A percentile compares a stretch with the other conserved stretches of the same genome.
phyloP scores from a whole-genome alignment of 2,329 filamentous ascomycete species.

The Ilyonectria destructans region DNA sequence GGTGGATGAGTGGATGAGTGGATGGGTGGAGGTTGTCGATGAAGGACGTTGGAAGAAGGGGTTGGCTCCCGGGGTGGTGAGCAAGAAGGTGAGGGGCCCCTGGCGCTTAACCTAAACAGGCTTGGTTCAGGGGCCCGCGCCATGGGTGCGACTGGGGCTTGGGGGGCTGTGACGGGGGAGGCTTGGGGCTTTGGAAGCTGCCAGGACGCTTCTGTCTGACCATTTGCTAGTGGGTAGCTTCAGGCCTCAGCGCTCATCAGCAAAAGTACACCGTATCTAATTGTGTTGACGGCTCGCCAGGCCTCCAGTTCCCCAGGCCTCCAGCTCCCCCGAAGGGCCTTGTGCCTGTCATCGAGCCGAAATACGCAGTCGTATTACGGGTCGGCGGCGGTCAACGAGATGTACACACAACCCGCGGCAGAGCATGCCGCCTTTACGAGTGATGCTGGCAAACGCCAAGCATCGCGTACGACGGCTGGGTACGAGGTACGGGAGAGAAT shows the following conservation, averaged over 20 bases:
- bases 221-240: conserved; percentile 2
- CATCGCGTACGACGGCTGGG: background rate
- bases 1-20: background rate
- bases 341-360: background rate
- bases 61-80: conserved; percentile 4
- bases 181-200: background rate
- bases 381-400: background rate
- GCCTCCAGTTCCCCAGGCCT: background rate
- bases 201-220: conserved; percentile 8
- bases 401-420: background rate
- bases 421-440: background rate
- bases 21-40: conserved; percentile 8
- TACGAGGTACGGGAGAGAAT: background rate
- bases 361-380: background rate
- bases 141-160: background rate
- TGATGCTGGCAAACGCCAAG: conserved; percentile 1
- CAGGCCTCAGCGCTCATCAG: background rate
- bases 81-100: conserved; percentile 41
- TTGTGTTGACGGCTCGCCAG: background rate
- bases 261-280: background rate
- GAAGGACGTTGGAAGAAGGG: conserved; percentile 22
- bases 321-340: background rate
- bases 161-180: conserved; percentile 7
- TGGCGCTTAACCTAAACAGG: conserved; percentile 34
- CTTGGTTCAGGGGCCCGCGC: conserved; percentile 43